Evolutionary conservation across 2,329 filamentous ascomycete genomes (phyloP), one percentile per base, ranked within the genome.

Genomic region (Colletotrichum musae): DNA sequence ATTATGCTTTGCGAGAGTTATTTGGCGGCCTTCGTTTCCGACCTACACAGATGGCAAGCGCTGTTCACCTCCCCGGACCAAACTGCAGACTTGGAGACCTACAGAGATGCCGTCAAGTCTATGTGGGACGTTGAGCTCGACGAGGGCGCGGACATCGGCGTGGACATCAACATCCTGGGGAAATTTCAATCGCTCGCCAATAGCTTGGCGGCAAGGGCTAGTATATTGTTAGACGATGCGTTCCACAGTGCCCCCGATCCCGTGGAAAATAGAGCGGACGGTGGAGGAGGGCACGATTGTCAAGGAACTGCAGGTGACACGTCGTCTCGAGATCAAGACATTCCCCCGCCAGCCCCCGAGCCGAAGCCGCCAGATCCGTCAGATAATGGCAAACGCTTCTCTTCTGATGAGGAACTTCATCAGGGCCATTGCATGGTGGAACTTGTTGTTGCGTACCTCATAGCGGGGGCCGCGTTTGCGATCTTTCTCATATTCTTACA

Each of bases 31-130:
- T 58, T 48, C 24, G 21, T 5, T 48, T 58, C 56, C 24, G 56
- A 48, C 15, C 56, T 58, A 9, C 16, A 18, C 6, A 58, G 43
- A 21, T 48, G 41, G 56, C 56, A 48, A 15, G 18, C 43, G 32
- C 15, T 58, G 6, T 58, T 58, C 9, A 5, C 24, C 13, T 32
- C 41, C 2, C 6, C n/a, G 2, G 56, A 36, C 4, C 32, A 32
- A 7, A 43, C 21, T 15, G 15, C 43, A 28, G 56, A 58, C 7
- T n/a, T 58, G 15, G 24, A 58, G 12, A 43, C 56, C 6, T 58
- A 58, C n/a, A 28, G 15, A 36, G 56, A 58, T 15, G 56, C 43
- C 5, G 9, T 58, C 6, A 32, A 3, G 41, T 36, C 41, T 6
- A 36, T 32, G 41, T 47, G 24, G 56, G 43, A 16, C 5, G 43